A percentile compares a stretch with the other conserved stretches of the same genome.
Conservation (phyloP, 768 basidiomycete genomes). For the Lanmaoa rubissima region DNA sequence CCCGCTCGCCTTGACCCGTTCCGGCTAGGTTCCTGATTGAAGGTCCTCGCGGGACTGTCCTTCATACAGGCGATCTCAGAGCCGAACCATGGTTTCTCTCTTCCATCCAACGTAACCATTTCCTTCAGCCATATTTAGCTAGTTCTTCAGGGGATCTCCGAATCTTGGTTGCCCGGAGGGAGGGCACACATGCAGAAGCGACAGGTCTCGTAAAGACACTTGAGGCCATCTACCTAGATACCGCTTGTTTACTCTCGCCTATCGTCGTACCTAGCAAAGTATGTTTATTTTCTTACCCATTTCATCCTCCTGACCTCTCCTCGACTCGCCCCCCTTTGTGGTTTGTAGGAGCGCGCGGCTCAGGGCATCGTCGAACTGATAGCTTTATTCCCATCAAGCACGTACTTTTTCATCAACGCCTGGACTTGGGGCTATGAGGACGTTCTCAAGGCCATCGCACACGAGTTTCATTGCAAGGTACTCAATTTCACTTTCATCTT, state of each 20-base stretch:
- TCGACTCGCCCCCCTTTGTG: not conserved
- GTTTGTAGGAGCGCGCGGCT: conserved; percentile 58
- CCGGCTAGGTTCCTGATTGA: conserved; percentile 79
- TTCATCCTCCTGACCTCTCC: not conserved
- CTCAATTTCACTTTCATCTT: not conserved
- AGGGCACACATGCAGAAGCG: conserved; percentile 23
- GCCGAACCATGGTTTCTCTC: conserved; percentile 83
- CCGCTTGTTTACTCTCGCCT: conserved; percentile 58
- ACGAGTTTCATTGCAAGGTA: conserved; percentile 64
- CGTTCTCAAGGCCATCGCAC: conserved; percentile 71
- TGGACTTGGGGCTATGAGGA: conserved; percentile 99
- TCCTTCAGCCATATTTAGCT: conserved; percentile 68
- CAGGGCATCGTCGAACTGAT: conserved; percentile 69
- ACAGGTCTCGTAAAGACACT: conserved; percentile 45
- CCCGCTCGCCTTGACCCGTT: not conserved
- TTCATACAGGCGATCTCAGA: conserved; percentile 93
- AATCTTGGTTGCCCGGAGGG: conserved; percentile 26
- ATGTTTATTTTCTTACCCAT: not conserved
- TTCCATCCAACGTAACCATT: conserved; percentile 63
- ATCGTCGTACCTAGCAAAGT: conserved; percentile 62
- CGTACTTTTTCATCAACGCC: conserved; percentile 82
- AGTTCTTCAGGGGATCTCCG: conserved; percentile 22
- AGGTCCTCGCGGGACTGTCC: conserved; percentile 61
- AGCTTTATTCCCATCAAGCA: conserved; percentile 57
- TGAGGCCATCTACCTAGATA: conserved; percentile 83